Conservation (phyloP, 1,139 yeast species). For the Meyerozyma smithsonii region DNA sequence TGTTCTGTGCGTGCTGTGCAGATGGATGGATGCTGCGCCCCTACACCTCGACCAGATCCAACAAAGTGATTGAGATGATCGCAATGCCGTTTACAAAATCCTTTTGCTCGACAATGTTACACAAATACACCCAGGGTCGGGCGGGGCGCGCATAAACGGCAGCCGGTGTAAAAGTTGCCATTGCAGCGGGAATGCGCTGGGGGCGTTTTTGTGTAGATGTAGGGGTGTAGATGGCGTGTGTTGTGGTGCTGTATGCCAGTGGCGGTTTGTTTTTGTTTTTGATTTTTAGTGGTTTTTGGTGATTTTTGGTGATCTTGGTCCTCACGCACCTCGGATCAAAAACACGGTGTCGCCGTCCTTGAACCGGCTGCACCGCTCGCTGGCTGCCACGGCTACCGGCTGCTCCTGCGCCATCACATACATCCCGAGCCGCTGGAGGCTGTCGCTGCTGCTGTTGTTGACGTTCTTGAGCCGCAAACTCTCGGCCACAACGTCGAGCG, state of each 20-base stretch:
- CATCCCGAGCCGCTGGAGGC: slow-evolving; percentile 40
- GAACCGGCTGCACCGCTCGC: slow-evolving; percentile 42
- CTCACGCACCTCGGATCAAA: slow-evolving; percentile 47
- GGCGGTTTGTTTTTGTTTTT: neutral
- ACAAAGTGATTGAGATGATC: neutral
- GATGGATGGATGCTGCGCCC: neutral
- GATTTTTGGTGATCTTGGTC: neutral
- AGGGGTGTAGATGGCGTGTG: too few relatives aligned
- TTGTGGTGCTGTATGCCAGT: too few relatives aligned
- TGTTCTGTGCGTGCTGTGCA: neutral
- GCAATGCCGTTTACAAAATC: slow-evolving; percentile 2
- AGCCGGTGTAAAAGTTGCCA: too few relatives aligned
- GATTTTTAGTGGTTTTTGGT: neutral
- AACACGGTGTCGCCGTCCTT: slow-evolving; percentile 49
- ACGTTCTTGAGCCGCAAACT: slow-evolving; percentile 49
- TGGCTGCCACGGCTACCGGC: slow-evolving; percentile 23
- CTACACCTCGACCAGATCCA: slow-evolving; percentile 1
- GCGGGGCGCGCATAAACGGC: neutral
- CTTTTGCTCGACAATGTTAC: slow-evolving; percentile 4
- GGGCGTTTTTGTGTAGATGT: too few relatives aligned
- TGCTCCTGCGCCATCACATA: slow-evolving; percentile 31
- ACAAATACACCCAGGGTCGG: slow-evolving; percentile 2
- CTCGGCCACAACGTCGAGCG: slow-evolving; percentile 64
- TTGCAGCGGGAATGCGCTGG: too few relatives aligned
- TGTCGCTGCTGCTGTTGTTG: slow-evolving; percentile 47